phyloP scores from a whole-genome alignment of 1,284 basidiomycete species.

The Calocybe gambosa region DNA sequence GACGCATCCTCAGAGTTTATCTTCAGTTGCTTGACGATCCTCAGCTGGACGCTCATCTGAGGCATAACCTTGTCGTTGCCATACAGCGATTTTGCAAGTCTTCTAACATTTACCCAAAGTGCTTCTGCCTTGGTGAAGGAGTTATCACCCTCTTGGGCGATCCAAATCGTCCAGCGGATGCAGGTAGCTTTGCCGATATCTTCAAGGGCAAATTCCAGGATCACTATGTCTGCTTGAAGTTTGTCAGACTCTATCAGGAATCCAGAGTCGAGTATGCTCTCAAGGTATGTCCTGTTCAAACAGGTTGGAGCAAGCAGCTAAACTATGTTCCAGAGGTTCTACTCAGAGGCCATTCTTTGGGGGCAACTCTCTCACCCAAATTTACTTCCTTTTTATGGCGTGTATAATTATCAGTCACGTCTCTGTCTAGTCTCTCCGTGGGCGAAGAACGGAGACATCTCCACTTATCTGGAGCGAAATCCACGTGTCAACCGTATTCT shows the following conservation, averaged over 20 bases:
- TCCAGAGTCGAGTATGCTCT: constrained; percentile 6
- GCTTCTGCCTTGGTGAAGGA: constrained; percentile 13
- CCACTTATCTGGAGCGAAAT: constrained; percentile 11
- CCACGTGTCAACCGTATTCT: constrained; percentile 9
- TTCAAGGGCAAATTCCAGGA: constrained; percentile 7
- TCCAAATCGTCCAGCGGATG: constrained; percentile 1
- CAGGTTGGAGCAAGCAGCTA: neutral
- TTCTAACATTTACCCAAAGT: constrained; percentile 18
- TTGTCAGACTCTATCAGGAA: constrained; percentile 10
- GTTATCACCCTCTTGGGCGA: constrained; percentile 7
- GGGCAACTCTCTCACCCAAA: constrained; percentile 20
- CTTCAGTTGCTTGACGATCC: constrained; percentile 6
- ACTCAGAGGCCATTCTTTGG: constrained; percentile 21
- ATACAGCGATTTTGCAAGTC: constrained; percentile 14
- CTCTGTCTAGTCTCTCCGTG: constrained; percentile 23
- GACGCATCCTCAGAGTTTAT: constrained; percentile 5
- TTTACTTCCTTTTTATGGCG: constrained; percentile 21
- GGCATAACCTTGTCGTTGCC: constrained; percentile 15
- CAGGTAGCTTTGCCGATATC: constrained; percentile 14
- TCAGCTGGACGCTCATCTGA: constrained; percentile 1
- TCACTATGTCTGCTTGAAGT: constrained; percentile 10
- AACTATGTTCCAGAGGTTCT: constrained; percentile 13
- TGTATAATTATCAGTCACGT: constrained; percentile 16
- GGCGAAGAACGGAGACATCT: constrained; percentile 21
- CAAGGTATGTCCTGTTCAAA: constrained; percentile 3